Conservation (phyloP, 106 monocot genomes). For the Amphibolis antarctica region DNA sequence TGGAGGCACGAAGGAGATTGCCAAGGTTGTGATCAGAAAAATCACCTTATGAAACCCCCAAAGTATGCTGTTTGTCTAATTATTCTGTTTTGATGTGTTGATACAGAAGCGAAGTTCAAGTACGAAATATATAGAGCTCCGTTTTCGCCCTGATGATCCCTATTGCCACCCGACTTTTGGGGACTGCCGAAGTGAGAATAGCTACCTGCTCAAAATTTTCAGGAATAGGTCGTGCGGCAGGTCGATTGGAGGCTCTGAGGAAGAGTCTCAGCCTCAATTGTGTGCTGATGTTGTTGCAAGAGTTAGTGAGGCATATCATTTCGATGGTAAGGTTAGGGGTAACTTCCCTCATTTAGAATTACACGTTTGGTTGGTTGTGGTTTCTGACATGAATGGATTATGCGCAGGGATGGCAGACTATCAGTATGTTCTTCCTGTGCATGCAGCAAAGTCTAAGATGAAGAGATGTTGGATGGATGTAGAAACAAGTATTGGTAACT, state of each 20-base stretch:
- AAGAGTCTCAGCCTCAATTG: constrained; percentile 5
- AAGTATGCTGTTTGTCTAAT: too few species aligned
- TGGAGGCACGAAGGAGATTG: constrained; percentile 54
- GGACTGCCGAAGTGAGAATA: constrained; percentile 23
- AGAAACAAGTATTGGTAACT: constrained; percentile 20
- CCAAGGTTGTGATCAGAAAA: too few species aligned
- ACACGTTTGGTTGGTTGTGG: too few species aligned
- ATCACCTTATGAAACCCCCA: too few species aligned
- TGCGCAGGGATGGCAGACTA: constrained; percentile 92
- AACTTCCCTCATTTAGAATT: too few species aligned
- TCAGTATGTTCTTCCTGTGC: constrained; percentile 74
- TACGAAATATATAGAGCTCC: constrained; percentile 35
- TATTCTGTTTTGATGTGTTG: neutral
- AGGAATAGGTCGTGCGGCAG: constrained; percentile 11
- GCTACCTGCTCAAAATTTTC: constrained; percentile 53
- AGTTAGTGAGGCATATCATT: constrained; percentile 46
- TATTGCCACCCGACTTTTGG: constrained; percentile 68
- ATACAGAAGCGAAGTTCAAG: constrained; percentile 20
- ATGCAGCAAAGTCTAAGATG: constrained; percentile 44
- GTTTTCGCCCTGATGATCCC: constrained; percentile 89
- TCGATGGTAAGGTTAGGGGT: constrained; percentile 34
- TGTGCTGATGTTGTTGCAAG: constrained; percentile 51
- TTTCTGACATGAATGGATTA: constrained; percentile 5
- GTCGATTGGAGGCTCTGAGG: neutral
- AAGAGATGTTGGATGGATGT: constrained; percentile 25